Conservation (phyloP, 768 basidiomycete species). For the Butyriboletus loyo region DNA sequence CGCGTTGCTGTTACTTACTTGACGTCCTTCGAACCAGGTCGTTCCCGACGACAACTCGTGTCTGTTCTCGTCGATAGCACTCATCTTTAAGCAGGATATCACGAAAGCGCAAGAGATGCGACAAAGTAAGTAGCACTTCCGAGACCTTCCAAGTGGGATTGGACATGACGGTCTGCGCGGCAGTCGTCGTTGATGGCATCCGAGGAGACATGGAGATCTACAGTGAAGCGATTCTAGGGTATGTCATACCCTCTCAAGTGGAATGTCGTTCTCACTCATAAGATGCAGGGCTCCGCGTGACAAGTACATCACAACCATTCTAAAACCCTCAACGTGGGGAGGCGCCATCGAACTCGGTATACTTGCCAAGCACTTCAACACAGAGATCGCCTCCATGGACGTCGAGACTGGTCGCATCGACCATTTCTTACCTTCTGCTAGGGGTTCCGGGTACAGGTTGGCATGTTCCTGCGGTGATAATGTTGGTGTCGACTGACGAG, state of each 20-base stretch:
- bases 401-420: constrained; percentile 91
- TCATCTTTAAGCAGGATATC: constrained; percentile 83
- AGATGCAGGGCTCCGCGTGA: constrained; percentile 48
- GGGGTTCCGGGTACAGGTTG: constrained; percentile 34
- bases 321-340: constrained; percentile 83
- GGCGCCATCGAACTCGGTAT: constrained; percentile 93
- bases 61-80: constrained; percentile 81
- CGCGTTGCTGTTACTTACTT: constrained; percentile 4
- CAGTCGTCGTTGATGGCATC: constrained; percentile 86
- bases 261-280: not conserved
- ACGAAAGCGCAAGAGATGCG: constrained; percentile 68
- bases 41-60: constrained; percentile 99
- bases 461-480: not conserved
- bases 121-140: constrained; percentile 49
- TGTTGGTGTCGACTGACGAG: not conserved
- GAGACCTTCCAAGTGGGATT: not conserved
- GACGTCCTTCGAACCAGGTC: constrained; percentile 40
- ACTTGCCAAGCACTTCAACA: constrained; percentile 74
- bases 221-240: constrained; percentile 88
- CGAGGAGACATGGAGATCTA: constrained; percentile 66
- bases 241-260: constrained; percentile 9
- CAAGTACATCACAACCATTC: constrained; percentile 79
- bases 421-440: constrained; percentile 53
- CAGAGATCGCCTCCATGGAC: constrained; percentile 88
- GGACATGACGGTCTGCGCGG: constrained; percentile 5